Base-by-base conservation (phyloP, 208 protist genomes). In the Leishmania tarentolae region DNA sequence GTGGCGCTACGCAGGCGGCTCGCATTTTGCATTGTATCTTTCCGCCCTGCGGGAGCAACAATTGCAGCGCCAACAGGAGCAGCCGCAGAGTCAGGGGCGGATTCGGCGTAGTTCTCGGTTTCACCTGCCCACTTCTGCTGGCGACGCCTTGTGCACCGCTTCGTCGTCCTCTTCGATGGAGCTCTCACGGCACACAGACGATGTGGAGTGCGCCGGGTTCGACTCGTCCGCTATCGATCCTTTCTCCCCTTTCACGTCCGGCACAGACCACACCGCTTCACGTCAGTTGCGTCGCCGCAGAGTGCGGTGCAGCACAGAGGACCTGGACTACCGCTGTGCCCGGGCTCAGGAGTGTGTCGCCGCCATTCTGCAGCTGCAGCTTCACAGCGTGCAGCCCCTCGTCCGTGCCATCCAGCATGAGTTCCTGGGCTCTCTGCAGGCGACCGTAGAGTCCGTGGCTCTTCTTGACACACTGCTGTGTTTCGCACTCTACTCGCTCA, bases 381-480 rank as follows among this genome's bases (percentile, higher is more conserved):
- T 92, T 61, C 78, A 75, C 46, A 70, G 78, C 28, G 92, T 97
- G 57, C 83, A 90, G 61, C 83, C 85, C 8, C 87, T 86, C 35
- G 82, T 98, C 31, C 76, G 94, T 53, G 72, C 80, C 21, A 81
- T 90, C n/a, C 89, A 97, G 46, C 83, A 82, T 6, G 84, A 88
- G 40, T 81, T 81, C 21, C 87, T 98, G 2, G 91, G 91, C n/a
- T 86, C 84, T 28, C 83, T 98, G 69, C 95, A 98, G 86, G 92
- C 92, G 0, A 89, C 95, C 35, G 86, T 83, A 52, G 97, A 99
- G 75, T 87, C 92, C 8, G 88, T 99, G 21, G 90, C 96, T 15
- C 88, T 99, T 83, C 84, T 99, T 0, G 97, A 99, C 81, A 92
- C 96, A 71, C 83, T 98, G 9, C 75, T 95, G 15, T 85, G 88